Evolutionary conservation across 306 rosid genomes (phyloP).

Genomic region (Fagus crenata): DNA sequence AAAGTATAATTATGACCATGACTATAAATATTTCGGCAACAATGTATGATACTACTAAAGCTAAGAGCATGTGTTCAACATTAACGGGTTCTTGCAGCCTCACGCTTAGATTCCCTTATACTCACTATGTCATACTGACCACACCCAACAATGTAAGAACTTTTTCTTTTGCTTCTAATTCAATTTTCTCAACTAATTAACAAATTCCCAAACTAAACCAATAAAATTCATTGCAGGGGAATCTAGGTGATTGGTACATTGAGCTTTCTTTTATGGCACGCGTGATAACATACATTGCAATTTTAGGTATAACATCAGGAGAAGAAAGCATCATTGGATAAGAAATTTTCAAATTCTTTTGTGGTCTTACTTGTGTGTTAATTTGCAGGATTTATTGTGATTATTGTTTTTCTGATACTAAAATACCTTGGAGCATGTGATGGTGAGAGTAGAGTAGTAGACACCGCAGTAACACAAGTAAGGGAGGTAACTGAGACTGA

Average conservation of each 20-base stretch:
- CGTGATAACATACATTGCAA: slow-evolving; percentile 41
- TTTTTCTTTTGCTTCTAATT: not conserved
- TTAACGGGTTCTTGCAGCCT: slow-evolving; percentile 52
- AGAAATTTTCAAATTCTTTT: slow-evolving; percentile 5
- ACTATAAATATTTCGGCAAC: slow-evolving; percentile 53
- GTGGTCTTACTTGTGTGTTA: slow-evolving; percentile 6
- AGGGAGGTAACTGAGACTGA: slow-evolving; percentile 46
- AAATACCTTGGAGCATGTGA: slow-evolving; percentile 52
- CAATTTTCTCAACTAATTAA: slow-evolving; percentile 5
- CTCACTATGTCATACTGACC: slow-evolving; percentile 49
- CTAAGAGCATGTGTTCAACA: slow-evolving; percentile 55
- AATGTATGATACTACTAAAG: slow-evolving; percentile 59
- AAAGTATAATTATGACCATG: slow-evolving; percentile 46
- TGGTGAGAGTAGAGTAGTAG: slow-evolving; percentile 1
- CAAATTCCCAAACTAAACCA: slow-evolving; percentile 10
- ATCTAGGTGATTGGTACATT: slow-evolving; percentile 37
- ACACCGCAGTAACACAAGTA: not conserved
- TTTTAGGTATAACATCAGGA: slow-evolving; percentile 46
- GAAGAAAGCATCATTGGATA: no score
- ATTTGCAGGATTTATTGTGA: slow-evolving; percentile 44
- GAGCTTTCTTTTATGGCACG: slow-evolving; percentile 57
- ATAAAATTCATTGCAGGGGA: slow-evolving; percentile 42
- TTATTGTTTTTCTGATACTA: slow-evolving; percentile 38
- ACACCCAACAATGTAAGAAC: slow-evolving; percentile 54
- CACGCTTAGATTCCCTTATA: slow-evolving; percentile 47